Evolutionary conservation across 2,329 filamentous ascomycete genomes (phyloP).

Genomic region (Neopestalotiopsis sp.): DNA sequence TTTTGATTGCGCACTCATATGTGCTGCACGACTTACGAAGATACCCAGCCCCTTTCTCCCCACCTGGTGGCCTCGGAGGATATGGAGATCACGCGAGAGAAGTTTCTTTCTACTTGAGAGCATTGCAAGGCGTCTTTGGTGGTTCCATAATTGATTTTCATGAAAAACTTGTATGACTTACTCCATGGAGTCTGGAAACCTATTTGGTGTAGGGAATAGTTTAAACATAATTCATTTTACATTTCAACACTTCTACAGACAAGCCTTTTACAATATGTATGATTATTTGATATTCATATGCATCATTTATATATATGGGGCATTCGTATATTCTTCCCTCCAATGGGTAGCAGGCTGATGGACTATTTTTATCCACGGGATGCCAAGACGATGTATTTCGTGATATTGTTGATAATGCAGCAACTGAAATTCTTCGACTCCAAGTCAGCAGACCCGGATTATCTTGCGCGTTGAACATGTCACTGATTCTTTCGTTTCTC

Average conservation of each 20-base stretch:
- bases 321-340: no score
- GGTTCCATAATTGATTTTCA: conserved; percentile 5
- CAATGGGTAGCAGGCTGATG: no score
- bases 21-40: conserved; percentile 35
- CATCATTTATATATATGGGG: no score
- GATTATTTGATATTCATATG: no score
- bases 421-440: no score
- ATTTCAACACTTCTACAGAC: neutral
- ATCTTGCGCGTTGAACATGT: no score
- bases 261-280: neutral
- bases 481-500: no score
- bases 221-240: neutral
- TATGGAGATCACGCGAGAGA: conserved; percentile 5
- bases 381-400: no score
- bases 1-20: conserved; percentile 23
- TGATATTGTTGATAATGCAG: no score
- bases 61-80: neutral
- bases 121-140: conserved; percentile 12
- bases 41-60: conserved; percentile 28
- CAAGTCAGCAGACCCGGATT: no score
- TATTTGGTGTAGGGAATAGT: neutral
- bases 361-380: no score
- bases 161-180: conserved; percentile 1
- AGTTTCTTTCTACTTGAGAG: conserved; percentile 1
- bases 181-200: neutral